These are phyloP conservation scores for Symbiodinium natans DNA, from an alignment of 73 alveolate species.

Conservation along the genomic window DNA sequence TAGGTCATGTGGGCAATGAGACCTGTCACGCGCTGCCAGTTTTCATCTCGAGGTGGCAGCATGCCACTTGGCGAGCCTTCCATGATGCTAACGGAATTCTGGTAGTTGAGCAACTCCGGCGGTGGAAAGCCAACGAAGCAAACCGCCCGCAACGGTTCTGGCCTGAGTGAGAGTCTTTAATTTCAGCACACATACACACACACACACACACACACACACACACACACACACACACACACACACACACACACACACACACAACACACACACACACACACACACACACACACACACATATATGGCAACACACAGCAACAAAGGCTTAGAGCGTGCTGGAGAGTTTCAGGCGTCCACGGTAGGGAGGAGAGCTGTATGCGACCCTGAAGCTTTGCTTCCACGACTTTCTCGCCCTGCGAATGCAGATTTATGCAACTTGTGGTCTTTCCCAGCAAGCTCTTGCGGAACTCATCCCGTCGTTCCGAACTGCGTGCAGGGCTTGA, in stretches of 20 bases:
- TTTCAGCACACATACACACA: too few species aligned
- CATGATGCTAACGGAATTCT: constrained; percentile 78
- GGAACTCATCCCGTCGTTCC: too few species aligned
- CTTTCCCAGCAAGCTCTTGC: neutral
- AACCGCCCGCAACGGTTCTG: constrained; percentile 58
- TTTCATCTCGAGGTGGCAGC: neutral
- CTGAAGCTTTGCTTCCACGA: constrained; percentile 69
- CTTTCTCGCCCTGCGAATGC: constrained; percentile 47
- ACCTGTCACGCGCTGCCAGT: constrained; percentile 16
- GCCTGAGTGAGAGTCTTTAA: too few species aligned
- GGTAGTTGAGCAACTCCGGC: constrained; percentile 54
- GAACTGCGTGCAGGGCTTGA: too few species aligned
- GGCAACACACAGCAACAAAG: too few species aligned
- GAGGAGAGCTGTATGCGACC: constrained; percentile 73
- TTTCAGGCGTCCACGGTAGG: neutral
- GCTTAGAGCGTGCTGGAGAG: neutral
- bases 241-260: too few species aligned
- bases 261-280: too few species aligned
- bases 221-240: too few species aligned
- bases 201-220: too few species aligned
- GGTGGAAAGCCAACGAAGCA: constrained; percentile 83
- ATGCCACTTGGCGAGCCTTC: constrained; percentile 4
- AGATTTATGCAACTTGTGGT: too few species aligned
- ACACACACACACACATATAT: too few species aligned
- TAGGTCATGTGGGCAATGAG: constrained; percentile 80